These are phyloP conservation scores for Penicillium sp. DNA, from an alignment of 2,329 filamentous ascomycete genomes.

Conservation along the genomic window DNA sequence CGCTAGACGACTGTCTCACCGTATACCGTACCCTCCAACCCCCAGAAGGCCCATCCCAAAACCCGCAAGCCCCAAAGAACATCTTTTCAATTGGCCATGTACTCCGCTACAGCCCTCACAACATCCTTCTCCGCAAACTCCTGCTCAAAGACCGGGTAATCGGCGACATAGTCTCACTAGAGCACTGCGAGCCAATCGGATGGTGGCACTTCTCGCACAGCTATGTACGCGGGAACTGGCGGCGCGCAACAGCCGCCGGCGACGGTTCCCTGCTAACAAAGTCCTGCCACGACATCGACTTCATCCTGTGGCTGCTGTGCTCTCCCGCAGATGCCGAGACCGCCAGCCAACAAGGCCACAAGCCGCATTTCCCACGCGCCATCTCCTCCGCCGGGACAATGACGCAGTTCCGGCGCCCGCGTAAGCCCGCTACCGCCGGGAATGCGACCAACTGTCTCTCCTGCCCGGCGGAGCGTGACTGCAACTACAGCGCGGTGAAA, in stretches of 20 bases:
- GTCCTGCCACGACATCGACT: slow-evolving; percentile 93
- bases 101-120: slow-evolving; percentile 88
- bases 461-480: slow-evolving; percentile 71
- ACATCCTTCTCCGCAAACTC: slow-evolving; percentile 76
- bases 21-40: slow-evolving; percentile 55
- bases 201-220: slow-evolving; percentile 95
- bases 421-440: slow-evolving; percentile 75
- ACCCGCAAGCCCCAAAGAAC: slow-evolving; percentile 30
- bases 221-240: slow-evolving; percentile 92
- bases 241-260: slow-evolving; percentile 71
- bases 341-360: slow-evolving; percentile 28
- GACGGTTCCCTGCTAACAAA: slow-evolving; percentile 82
- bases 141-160: slow-evolving; percentile 73
- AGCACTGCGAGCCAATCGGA: slow-evolving; percentile 91
- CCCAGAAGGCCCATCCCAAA: slow-evolving; percentile 16
- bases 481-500: slow-evolving; percentile 80
- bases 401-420: slow-evolving; percentile 71
- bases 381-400: slow-evolving; percentile 75
- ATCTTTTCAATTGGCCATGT: slow-evolving; percentile 95
- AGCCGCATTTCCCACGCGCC: slow-evolving; percentile 69
- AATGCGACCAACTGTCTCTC: slow-evolving; percentile 80
- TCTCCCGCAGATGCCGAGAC: slow-evolving; percentile 56
- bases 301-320: slow-evolving; percentile 86
- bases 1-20: slow-evolving; percentile 70
- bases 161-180: slow-evolving; percentile 79